Conservation (phyloP, 371 early-diverging fungal species). For the Saksenaea vasiformis region DNA sequence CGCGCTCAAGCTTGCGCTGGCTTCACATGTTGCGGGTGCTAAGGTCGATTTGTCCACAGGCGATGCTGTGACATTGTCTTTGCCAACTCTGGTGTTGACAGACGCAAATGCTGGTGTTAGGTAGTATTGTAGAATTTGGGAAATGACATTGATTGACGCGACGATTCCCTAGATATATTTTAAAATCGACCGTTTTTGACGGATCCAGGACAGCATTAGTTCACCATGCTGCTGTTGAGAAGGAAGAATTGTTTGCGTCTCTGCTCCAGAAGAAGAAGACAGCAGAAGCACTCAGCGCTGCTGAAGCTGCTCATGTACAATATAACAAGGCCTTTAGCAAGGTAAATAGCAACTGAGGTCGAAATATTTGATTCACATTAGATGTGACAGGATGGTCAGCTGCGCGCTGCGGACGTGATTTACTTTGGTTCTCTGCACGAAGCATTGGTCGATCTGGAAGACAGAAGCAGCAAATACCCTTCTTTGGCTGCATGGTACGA, state of each 20-base stretch:
- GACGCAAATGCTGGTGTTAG: conserved; percentile 48
- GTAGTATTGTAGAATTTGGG: conserved; percentile 13
- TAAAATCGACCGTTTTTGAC: conserved; percentile 31
- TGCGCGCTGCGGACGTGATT: conserved; percentile 34
- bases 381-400: conserved; percentile 23
- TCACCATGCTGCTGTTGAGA: conserved; percentile 37
- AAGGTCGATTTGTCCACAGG: conserved; percentile 30
- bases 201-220: conserved; percentile 20
- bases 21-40: conserved; percentile 31
- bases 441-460: conserved; percentile 25
- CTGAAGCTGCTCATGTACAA: conserved; percentile 22
- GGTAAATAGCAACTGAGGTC: conserved; percentile 19
- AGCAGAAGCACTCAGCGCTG: conserved; percentile 31
- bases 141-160: neutral
- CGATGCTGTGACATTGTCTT: conserved; percentile 27
- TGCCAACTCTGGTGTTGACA: conserved; percentile 21
- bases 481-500: conserved; percentile 34
- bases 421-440: conserved; percentile 42
- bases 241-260: conserved; percentile 37
- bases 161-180: conserved; percentile 24
- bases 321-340: conserved; percentile 30
- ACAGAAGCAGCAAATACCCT: conserved; percentile 31
- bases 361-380: conserved; percentile 2
- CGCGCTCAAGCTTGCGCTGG: conserved; percentile 38
- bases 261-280: conserved; percentile 39